Percentiles rank a stretch among this genome's conserved stretches.
These are phyloP conservation scores for Solanum gandarillasii DNA, from an alignment of 257 asterid genomes.

Conservation along the genomic window DNA sequence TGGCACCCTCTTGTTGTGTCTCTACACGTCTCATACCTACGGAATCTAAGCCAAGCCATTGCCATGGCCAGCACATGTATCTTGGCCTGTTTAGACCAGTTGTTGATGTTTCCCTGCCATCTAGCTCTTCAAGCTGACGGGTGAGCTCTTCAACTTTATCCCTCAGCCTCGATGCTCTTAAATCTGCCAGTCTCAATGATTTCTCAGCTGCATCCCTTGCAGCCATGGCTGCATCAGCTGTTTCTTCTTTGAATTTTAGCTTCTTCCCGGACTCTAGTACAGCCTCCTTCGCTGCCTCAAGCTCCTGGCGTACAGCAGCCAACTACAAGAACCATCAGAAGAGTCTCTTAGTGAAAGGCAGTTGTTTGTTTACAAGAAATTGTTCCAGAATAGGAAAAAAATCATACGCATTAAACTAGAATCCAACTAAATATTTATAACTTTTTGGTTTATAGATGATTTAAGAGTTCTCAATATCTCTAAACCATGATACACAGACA, in stretches of 20 bases:
- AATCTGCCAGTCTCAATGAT: slow-evolving; percentile 80
- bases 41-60: slow-evolving; percentile 91
- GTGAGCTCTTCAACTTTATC: slow-evolving; percentile 88
- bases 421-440: neutral
- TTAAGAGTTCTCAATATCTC: neutral
- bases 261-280: slow-evolving; percentile 66
- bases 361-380: neutral
- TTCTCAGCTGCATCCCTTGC: slow-evolving; percentile 98
- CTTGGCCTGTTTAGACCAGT: slow-evolving; percentile 51
- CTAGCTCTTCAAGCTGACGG: slow-evolving; percentile 80
- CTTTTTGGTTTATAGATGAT: neutral
- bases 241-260: slow-evolving; percentile 88
- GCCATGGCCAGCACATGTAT: slow-evolving; percentile 97
- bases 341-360: neutral
- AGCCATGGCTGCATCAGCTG: slow-evolving; percentile 92
- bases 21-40: slow-evolving; percentile 43
- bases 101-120: slow-evolving; percentile 41
- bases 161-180: slow-evolving; percentile 74
- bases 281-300: slow-evolving; percentile 76
- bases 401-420: neutral
- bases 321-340: slow-evolving; percentile 36
- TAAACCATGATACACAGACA: neutral
- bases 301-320: slow-evolving; percentile 58
- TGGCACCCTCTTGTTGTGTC: slow-evolving; percentile 36
- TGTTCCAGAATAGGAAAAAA: neutral